phyloP scores from a whole-genome alignment of 1,284 basidiomycete genomes.

The Trametes sp. region DNA sequence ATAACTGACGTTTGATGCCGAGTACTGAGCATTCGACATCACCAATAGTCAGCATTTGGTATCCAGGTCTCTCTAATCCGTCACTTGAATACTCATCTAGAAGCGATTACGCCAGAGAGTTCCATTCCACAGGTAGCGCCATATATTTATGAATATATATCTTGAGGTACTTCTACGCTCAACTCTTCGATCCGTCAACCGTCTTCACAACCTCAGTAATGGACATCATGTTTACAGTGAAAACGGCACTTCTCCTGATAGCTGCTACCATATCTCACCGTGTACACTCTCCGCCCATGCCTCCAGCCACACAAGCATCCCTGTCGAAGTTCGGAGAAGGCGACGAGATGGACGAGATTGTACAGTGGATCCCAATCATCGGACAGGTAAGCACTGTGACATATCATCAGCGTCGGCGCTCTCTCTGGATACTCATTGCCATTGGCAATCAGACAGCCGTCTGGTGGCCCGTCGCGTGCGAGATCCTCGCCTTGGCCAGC shows the following conservation, averaged over 20 bases:
- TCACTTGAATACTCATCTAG: too few species aligned
- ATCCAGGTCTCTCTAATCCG: too few species aligned
- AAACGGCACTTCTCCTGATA: not conserved
- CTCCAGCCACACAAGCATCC: not conserved
- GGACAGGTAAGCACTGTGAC: constrained; percentile 1
- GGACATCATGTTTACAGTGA: not conserved
- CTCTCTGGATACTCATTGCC: not conserved
- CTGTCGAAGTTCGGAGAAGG: not conserved
- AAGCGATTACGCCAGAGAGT: too few species aligned
- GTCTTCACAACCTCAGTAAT: not conserved
- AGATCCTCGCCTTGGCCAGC: not conserved
- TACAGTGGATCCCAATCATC: not conserved
- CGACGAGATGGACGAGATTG: not conserved
- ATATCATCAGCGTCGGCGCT: not conserved
- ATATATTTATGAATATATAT: too few species aligned
- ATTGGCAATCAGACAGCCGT: not conserved
- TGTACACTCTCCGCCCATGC: not conserved
- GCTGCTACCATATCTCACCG: not conserved
- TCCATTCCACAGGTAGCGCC: too few species aligned
- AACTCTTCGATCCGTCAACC: too few species aligned
- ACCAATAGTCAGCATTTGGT: too few species aligned
- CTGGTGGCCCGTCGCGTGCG: not conserved
- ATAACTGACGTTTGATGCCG: too few species aligned
- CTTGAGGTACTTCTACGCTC: too few species aligned
- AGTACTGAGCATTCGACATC: too few species aligned